Conservation (phyloP, 345 rosid genomes). For the Syzygium jambos region DNA sequence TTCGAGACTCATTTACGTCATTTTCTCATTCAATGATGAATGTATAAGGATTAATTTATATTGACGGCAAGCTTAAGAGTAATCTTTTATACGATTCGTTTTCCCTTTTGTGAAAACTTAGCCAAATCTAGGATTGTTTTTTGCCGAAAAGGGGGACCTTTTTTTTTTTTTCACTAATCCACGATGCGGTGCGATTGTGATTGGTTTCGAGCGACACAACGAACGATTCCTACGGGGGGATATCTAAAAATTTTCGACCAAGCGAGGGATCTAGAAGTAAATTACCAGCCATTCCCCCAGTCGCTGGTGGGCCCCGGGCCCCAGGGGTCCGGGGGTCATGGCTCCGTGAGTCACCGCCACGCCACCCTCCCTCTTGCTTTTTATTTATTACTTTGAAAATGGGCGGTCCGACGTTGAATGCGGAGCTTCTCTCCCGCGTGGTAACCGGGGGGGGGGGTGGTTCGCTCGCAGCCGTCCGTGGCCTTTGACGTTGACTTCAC, state of each 20-base stretch:
- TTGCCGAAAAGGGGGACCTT: neutral
- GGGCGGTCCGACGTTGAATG: neutral
- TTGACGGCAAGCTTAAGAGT: neutral
- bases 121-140: neutral
- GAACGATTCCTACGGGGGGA: neutral
- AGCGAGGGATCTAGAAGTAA: neutral
- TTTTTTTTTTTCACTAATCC: neutral
- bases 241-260: neutral
- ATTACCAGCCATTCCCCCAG: neutral
- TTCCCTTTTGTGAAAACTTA: neutral
- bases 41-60: neutral
- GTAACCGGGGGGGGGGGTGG: neutral
- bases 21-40: neutral
- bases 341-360: neutral
- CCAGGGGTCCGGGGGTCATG: neutral
- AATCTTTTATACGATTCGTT: neutral
- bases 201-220: neutral
- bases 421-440: neutral
- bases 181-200: neutral
- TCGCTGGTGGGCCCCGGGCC: neutral
- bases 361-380: neutral
- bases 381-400: neutral
- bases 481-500: neutral
- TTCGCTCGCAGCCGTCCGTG: neutral
- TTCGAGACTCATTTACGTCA: too few species aligned